These are phyloP conservation scores for Phytophthora megakarya DNA, from an alignment of 352 stramenopile species.

Conservation along the genomic window DNA sequence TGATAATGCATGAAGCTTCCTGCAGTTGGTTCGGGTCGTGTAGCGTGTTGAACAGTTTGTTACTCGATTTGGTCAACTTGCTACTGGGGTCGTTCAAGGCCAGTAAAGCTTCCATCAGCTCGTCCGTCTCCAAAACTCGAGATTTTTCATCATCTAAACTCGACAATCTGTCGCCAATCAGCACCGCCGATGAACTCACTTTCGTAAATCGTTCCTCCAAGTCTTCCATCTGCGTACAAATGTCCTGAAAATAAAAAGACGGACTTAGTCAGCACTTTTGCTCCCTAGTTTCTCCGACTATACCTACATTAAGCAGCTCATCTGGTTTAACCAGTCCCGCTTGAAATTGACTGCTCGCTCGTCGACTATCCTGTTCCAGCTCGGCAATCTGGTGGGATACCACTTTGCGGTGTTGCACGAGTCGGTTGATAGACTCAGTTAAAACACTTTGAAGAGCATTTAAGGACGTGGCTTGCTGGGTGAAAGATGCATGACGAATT, in stretches of 20 bases:
- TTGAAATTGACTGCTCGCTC: conserved; percentile 61
- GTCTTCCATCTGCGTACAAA: conserved; percentile 81
- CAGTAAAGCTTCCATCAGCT: conserved; percentile 77
- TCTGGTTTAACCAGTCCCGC: conserved; percentile 67
- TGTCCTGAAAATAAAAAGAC: conserved; percentile 44
- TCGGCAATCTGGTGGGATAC: conserved; percentile 61
- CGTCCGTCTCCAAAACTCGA: conserved; percentile 75
- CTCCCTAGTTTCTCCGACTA: background rate
- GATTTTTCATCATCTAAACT: conserved; percentile 67
- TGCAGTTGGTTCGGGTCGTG: conserved; percentile 75
- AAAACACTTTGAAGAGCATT: conserved; percentile 72
- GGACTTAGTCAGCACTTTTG: conserved; percentile 5
- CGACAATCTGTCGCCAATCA: conserved; percentile 72
- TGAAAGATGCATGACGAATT: conserved; percentile 40
- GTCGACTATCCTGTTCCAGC: conserved; percentile 69
- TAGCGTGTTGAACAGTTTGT: conserved; percentile 65
- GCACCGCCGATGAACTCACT: conserved; percentile 80
- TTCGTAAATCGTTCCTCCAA: conserved; percentile 87
- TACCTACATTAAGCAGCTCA: conserved; percentile 53
- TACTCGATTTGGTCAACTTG: conserved; percentile 61
- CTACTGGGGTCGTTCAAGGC: conserved; percentile 69
- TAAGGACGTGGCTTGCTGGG: conserved; percentile 62
- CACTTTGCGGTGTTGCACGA: conserved; percentile 61
- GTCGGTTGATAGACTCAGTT: conserved; percentile 55
- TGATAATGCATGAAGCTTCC: conserved; percentile 68